phyloP scores from a whole-genome alignment of 306 rosid genomes.

The Acmispon strigosus region DNA sequence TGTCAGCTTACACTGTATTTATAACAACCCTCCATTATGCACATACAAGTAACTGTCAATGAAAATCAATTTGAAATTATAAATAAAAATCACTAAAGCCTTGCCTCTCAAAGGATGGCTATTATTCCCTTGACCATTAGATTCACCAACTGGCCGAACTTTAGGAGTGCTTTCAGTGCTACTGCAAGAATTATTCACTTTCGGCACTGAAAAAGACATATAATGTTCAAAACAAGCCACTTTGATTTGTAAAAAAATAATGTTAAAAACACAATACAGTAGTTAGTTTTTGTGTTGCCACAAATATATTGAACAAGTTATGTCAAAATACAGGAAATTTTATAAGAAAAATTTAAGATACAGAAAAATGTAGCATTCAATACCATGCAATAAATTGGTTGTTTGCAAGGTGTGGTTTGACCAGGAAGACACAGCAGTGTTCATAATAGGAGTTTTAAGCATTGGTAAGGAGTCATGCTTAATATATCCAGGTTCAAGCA shows the following conservation, averaged over 20 bases:
- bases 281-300: neutral
- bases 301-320: no score
- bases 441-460: conserved; percentile 45
- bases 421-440: conserved; percentile 53
- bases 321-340: neutral
- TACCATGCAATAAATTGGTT: conserved; percentile 39
- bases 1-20: neutral
- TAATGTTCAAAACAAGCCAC: neutral
- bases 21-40: neutral
- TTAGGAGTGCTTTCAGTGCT: conserved; percentile 60
- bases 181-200: conserved; percentile 66
- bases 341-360: neutral
- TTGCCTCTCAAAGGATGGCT: conserved; percentile 66
- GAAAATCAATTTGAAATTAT: neutral
- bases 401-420: conserved; percentile 45
- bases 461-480: conserved; percentile 57
- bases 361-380: conserved; percentile 25
- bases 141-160: conserved; percentile 40
- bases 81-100: conserved; percentile 13
- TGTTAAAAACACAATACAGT: neutral
- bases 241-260: no score
- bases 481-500: conserved; percentile 56
- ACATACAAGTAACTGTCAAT: neutral
- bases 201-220: conserved; percentile 35
- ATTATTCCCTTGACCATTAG: conserved; percentile 50